Evolutionary conservation across 2,329 filamentous ascomycete genomes (phyloP), one percentile per base, ranked within the genome.

Genomic region (Arthrinium puccinioides): DNA sequence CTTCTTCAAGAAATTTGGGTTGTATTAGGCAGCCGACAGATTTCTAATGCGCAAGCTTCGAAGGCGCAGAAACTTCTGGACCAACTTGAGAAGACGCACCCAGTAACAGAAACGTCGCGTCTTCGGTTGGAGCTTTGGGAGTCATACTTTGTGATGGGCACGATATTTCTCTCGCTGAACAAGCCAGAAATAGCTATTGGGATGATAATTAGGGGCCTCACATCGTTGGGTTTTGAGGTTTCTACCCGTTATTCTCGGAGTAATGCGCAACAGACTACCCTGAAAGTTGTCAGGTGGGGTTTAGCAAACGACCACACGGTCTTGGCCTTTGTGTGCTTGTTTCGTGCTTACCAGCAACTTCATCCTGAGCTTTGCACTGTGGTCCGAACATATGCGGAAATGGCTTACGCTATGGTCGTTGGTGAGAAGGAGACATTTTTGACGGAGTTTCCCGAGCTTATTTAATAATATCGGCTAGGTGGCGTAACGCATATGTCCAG

Each of bases 251-350:
- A 37, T 3, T 41, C 42, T 4, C 18, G 4, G 6, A 37, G 30
- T 4, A 15, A 20, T 4, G 26, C 21, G 16, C 39, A 38, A 5
- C 28, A 33, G 14, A 30, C 37, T 5, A 29, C 16, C 28, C 35
- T 55, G 19, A 39, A 47, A 34, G 37, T 54, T 19, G 41, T 37
- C 26, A 35, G 37, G 7, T 59, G 54, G 54, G 55, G 55, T 5
- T 5, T 37, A 6, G 13, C 30, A 3, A 38, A 37, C 38, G 34
- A 43, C 6, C 19, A 3, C 15, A 28, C 16, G 3, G 28, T 39
- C 2, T 23, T 6, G 16, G 48, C 44, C 1, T 52, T 56, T 34
- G 8, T 43, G 4, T 13, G 23, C 1, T 40, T 55, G 15, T 36
- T 31, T 15, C n/a, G 21, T 3, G 43, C 41, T 3, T 57, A 50